Conservation (phyloP, 2,329 filamentous ascomycete genomes). For the Penicillium brasilianum region DNA sequence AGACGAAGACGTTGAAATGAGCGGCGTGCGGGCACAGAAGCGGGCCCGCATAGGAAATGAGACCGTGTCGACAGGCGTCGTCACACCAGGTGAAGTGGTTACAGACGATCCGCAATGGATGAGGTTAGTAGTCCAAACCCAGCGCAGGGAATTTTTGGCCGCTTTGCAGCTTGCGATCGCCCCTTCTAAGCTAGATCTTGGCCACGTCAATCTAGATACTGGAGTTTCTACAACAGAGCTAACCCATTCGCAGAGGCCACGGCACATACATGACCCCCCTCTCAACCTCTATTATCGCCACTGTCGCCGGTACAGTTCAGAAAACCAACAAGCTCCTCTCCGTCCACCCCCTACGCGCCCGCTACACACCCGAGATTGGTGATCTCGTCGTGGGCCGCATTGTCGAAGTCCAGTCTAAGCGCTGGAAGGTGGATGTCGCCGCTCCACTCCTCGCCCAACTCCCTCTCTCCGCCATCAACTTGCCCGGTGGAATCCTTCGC, state of each 20-base stretch:
- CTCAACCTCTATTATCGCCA: constrained; percentile 75
- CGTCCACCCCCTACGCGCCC: constrained; percentile 84
- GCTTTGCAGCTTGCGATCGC: neutral
- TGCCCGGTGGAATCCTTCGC: constrained; percentile 89
- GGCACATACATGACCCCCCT: constrained; percentile 77
- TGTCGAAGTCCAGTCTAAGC: constrained; percentile 87
- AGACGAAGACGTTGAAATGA: constrained; percentile 47
- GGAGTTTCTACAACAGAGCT: constrained; percentile 5
- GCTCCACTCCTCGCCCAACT: constrained; percentile 84
- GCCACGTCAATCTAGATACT: neutral
- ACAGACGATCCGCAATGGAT: constrained; percentile 97
- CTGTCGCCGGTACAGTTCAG: constrained; percentile 85
- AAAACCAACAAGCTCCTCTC: constrained; percentile 98
- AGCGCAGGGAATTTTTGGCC: neutral
- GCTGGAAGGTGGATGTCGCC: constrained; percentile 95
- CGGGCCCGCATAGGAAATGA: constrained; percentile 38
- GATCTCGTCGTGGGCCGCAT: constrained; percentile 94
- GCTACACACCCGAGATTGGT: constrained; percentile 94
- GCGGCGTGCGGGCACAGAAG: constrained; percentile 44
- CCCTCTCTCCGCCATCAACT: constrained; percentile 87
- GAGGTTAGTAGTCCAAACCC: constrained; percentile 50
- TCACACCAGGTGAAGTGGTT: constrained; percentile 87
- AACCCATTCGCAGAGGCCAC: constrained; percentile 69
- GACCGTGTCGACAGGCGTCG: constrained; percentile 58
- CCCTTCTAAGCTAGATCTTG: neutral